These are phyloP conservation scores for Aspergillus hancockii DNA, from an alignment of 495 filamentous ascomycete genomes.

Conservation along the genomic window DNA sequence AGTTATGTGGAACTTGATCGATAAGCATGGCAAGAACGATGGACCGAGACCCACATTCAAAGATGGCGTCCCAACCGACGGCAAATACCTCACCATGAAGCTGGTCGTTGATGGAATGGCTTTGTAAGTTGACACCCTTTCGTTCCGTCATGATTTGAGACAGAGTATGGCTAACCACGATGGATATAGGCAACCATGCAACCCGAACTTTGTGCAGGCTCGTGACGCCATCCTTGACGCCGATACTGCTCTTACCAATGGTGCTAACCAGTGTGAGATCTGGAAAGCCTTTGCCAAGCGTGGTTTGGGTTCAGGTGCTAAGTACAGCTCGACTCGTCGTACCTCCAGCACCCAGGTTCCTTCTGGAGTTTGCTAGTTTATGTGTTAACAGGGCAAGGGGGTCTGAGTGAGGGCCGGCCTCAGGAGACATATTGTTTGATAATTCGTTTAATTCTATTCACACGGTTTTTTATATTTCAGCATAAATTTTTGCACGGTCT, in stretches of 20 bases:
- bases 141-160: not conserved
- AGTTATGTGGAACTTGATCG: slow-evolving; percentile 38
- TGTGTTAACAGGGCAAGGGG: too few relatives aligned
- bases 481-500: too few relatives aligned
- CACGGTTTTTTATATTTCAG: too few relatives aligned
- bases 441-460: too few relatives aligned
- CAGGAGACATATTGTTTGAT: too few relatives aligned
- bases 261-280: slow-evolving; percentile 51
- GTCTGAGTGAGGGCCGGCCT: too few relatives aligned
- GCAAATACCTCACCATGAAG: slow-evolving; percentile 52
- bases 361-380: not conserved
- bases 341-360: slow-evolving; percentile 2
- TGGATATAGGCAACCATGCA: slow-evolving; percentile 45
- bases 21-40: slow-evolving; percentile 43
- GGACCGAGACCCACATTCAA: slow-evolving; percentile 20
- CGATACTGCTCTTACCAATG: slow-evolving; percentile 49
- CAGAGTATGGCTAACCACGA: not conserved
- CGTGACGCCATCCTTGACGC: slow-evolving; percentile 56
- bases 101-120: slow-evolving; percentile 54
- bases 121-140: slow-evolving; percentile 20
- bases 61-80: slow-evolving; percentile 33
- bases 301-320: slow-evolving; percentile 34
- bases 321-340: not conserved
- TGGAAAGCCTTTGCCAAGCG: slow-evolving; percentile 57
- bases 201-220: slow-evolving; percentile 50